Evolutionary conservation across 192 early-diverging fungal genomes (phyloP).

Genomic region (Coemansia sp.): DNA sequence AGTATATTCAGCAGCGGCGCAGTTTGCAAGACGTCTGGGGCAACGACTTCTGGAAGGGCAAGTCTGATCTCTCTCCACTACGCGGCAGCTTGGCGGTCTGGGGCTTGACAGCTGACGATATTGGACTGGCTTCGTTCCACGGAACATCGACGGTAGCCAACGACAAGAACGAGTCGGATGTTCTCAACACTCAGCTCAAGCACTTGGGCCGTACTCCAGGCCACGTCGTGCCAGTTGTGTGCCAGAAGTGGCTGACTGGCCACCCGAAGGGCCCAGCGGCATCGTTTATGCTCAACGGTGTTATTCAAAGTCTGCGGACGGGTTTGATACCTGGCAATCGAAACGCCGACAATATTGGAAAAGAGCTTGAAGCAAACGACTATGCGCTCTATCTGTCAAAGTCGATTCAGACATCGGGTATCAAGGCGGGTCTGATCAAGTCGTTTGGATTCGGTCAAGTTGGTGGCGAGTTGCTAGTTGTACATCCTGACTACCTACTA

Average conservation of each 20-base stretch:
- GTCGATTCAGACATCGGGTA: conserved; percentile 77
- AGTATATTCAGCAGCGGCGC: conserved; percentile 69
- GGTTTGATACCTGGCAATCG: conserved; percentile 93
- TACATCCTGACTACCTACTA: conserved; percentile 89
- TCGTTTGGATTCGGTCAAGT: conserved; percentile 94
- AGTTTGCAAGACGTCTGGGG: conserved; percentile 74
- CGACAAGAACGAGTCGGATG: conserved; percentile 93
- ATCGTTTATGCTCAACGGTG: conserved; percentile 93
- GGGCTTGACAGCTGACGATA: conserved; percentile 89
- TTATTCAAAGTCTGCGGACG: conserved; percentile 80
- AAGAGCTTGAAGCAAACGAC: conserved; percentile 67
- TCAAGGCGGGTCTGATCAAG: conserved; percentile 89
- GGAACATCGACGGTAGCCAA: conserved; percentile 94
- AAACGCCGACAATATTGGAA: conserved; percentile 62
- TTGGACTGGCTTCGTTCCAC: conserved; percentile 94
- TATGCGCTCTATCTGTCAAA: conserved; percentile 75
- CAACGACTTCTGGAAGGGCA: conserved; percentile 79
- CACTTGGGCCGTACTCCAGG: conserved; percentile 89
- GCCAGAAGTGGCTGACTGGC: conserved; percentile 94
- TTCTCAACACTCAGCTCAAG: conserved; percentile 81
- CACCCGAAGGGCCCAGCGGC: conserved; percentile 91
- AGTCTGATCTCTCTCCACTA: conserved; percentile 77
- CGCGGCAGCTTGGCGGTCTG: conserved; percentile 88
- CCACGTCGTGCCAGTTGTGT: conserved; percentile 81
- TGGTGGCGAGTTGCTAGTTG: conserved; percentile 83